These are phyloP conservation scores for Trichoderma atrobrunneum DNA, from an alignment of 2,329 filamentous ascomycete species.

Conservation along the genomic window DNA sequence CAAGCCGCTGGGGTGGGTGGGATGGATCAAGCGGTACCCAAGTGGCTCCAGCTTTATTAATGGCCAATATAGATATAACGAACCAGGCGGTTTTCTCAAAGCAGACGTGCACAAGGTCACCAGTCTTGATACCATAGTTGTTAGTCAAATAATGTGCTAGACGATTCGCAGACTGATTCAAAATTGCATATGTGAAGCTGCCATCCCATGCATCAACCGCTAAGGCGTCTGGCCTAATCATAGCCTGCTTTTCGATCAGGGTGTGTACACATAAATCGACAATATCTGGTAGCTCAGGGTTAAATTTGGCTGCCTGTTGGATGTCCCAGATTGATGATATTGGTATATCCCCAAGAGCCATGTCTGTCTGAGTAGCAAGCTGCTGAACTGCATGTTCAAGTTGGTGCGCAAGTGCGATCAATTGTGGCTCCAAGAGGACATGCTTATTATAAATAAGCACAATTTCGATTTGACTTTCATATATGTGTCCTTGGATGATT, in stretches of 20 bases:
- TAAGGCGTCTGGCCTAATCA: background rate
- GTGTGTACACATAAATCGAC: background rate
- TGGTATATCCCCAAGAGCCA: background rate
- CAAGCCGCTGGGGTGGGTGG: background rate
- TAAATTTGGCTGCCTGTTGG: background rate
- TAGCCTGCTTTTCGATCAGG: background rate
- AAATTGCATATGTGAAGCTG: background rate
- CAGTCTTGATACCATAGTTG: background rate
- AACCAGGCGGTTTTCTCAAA: slow-evolving; percentile 1
- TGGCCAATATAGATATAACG: background rate
- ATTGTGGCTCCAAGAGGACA: background rate
- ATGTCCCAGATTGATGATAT: background rate
- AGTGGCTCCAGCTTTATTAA: slow-evolving; percentile 4
- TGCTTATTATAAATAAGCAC: slow-evolving; percentile 6
- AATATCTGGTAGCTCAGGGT: background rate
- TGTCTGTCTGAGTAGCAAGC: background rate
- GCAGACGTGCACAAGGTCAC: background rate
- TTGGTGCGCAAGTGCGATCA: background rate
- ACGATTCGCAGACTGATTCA: background rate
- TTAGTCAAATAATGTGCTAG: background rate
- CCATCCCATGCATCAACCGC: slow-evolving; percentile 1
- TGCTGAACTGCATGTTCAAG: slow-evolving; percentile 7
- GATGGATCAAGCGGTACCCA: slow-evolving; percentile 6
- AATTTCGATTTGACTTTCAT: background rate
- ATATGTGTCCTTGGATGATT: slow-evolving; percentile 2